phyloP scores from a whole-genome alignment of 2,329 filamentous ascomycete genomes.

The Aureobasidium lini region DNA sequence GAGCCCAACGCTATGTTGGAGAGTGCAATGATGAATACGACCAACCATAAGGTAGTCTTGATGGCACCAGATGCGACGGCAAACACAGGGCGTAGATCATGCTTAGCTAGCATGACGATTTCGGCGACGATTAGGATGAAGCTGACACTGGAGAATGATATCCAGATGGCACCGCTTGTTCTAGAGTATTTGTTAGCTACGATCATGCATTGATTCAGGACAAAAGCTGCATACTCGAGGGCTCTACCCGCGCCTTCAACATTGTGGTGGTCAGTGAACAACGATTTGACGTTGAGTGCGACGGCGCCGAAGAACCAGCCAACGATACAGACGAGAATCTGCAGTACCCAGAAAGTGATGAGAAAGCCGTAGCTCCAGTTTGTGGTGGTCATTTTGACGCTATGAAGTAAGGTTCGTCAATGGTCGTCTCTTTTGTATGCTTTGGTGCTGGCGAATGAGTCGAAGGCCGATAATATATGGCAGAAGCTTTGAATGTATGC shows the following conservation, averaged over 20 bases:
- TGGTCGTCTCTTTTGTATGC: no score
- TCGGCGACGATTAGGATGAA: conserved; percentile 1
- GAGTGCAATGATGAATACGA: neutral
- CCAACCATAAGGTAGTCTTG: neutral
- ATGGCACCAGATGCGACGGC: neutral
- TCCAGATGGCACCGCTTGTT: neutral
- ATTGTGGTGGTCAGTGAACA: neutral
- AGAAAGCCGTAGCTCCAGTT: neutral
- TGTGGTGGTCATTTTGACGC: neutral
- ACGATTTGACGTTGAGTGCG: neutral
- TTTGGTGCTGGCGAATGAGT: no score
- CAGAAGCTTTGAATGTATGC: no score
- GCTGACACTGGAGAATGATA: neutral
- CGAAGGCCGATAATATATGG: no score
- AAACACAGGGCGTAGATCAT: neutral
- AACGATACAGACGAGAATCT: neutral
- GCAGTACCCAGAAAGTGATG: neutral
- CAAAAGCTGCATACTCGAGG: neutral
- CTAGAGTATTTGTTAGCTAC: neutral
- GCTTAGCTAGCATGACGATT: neutral
- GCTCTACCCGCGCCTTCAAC: neutral
- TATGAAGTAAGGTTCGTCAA: neutral
- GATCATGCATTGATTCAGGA: neutral
- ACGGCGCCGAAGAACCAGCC: neutral
- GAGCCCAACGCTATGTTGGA: neutral